Evolutionary conservation across 768 basidiomycete genomes (phyloP), one percentile per base, ranked within the genome.

Genomic region (Chalciporus piperatus): DNA sequence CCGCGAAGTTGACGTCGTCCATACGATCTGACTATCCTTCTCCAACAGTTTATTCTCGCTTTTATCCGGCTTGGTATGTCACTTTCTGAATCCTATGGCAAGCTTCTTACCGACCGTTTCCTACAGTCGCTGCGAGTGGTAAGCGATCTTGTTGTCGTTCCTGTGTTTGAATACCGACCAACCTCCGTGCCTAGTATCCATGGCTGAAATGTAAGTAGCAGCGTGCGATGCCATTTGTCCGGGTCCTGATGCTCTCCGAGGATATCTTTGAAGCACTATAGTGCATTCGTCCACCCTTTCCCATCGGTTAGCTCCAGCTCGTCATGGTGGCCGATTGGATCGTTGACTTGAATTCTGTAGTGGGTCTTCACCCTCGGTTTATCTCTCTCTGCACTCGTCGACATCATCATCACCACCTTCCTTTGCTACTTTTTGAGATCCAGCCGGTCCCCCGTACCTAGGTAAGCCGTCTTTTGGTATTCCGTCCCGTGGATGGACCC

Each of bases 341-440:
- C n/a, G 4, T 19, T 48, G 30, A 52, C 16, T 32, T 30, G n/a
- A 30, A 25, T 1, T n/a, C 23, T 7, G 7, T 32, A 81, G 77
- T 74, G 72, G 68, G 58, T 72, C 5, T 78, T 79, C 54, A 79
- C 79, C 3, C 58, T 69, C 1, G 79, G 78, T 9, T 63, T 81
- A 0, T 59, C 70, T 1, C 67, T 81, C 2, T 80, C 79, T 4
- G 73, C 74, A 2, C 48, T 69, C 5, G 62, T 78, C 32, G 80
- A 82, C 53, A 55, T 80, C 41, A 48, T 77, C 14, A 78, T 80
- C 47, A 77, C 76, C 7, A 60, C 41, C 3, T 70, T 61, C n/a
- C 66, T 81, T 20, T 76, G 74, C 50, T 72, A 68, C 47, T 69
- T 74, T 27, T 63, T 82, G 17, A 62, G 65, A 51, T 63, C 59